Percentiles rank a stretch among this genome's conserved stretches.
Evolutionary conservation across 2,329 filamentous ascomycete species (phyloP).

Genomic region (Penicillium sp.): DNA sequence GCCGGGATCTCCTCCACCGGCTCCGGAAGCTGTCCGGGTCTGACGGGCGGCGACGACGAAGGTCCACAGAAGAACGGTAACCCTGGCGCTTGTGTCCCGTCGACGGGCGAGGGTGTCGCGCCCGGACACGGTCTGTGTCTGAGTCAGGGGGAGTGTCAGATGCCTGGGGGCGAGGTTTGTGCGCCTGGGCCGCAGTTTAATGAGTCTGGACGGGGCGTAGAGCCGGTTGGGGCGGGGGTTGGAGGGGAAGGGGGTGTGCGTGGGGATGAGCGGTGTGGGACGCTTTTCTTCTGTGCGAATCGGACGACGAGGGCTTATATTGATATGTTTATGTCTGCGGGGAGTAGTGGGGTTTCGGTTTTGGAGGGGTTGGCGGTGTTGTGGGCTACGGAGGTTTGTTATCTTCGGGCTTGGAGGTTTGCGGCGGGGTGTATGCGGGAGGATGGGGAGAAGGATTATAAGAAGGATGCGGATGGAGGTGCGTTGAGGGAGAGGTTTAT

Average conservation of each 20-base stretch:
- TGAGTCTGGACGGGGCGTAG: neutral
- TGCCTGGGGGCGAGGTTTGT: constrained; percentile 15
- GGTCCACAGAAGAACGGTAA: neutral
- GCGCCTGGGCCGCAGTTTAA: constrained; percentile 1
- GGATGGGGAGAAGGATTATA: constrained; percentile 7
- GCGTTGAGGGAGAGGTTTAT: constrained; percentile 64
- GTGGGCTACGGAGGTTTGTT: constrained; percentile 71
- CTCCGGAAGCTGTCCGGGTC: constrained; percentile 17
- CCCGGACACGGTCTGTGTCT: constrained; percentile 14
- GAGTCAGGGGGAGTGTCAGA: constrained; percentile 21
- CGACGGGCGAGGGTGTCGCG: neutral
- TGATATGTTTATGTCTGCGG: constrained; percentile 59
- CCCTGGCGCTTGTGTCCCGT: neutral
- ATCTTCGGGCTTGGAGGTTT: constrained; percentile 58
- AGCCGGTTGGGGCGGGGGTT: neutral
- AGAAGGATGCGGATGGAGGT: constrained; percentile 61
- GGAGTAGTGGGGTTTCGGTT: constrained; percentile 50
- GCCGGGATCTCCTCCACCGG: constrained; percentile 16
- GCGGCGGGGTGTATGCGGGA: constrained; percentile 34
- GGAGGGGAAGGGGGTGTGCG: neutral
- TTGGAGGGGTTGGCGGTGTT: constrained; percentile 70
- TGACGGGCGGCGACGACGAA: constrained; percentile 26
- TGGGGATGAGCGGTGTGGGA: constrained; percentile 8
- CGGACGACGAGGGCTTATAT: constrained; percentile 54
- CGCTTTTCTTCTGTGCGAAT: constrained; percentile 33